Conservation (phyloP, 306 rosid species). For the Casuarina cunninghamiana region DNA sequence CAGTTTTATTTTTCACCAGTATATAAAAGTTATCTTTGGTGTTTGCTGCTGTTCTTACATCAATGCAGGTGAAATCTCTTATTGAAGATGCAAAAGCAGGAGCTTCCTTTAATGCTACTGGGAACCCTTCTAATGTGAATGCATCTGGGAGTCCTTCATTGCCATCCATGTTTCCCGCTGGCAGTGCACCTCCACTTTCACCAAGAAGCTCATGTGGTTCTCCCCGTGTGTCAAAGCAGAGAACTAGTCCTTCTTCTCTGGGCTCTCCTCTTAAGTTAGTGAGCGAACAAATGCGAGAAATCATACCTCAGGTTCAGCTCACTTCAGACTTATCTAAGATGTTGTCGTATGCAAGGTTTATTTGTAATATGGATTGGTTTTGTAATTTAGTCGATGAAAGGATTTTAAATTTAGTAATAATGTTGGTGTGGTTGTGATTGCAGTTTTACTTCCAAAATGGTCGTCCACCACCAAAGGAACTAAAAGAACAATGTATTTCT, state of each 20-base stretch:
- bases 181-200: constrained; percentile 78
- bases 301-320: constrained; percentile 69
- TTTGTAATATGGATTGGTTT: constrained; percentile 6
- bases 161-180: constrained; percentile 71
- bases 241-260: constrained; percentile 65
- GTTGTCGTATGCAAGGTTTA: background rate
- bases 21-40: constrained; percentile 12
- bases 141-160: constrained; percentile 40
- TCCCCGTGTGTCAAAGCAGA: constrained; percentile 61
- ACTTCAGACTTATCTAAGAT: constrained; percentile 15
- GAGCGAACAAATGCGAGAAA: constrained; percentile 64
- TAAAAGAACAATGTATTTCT: constrained; percentile 52
- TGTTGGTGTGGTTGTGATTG: constrained; percentile 17
- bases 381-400: background rate
- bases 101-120: constrained; percentile 41
- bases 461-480: constrained; percentile 67
- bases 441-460: constrained; percentile 84
- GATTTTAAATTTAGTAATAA: background rate
- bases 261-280: constrained; percentile 66
- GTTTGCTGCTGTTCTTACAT: constrained; percentile 29
- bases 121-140: constrained; percentile 44
- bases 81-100: constrained; percentile 65
- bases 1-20: background rate
- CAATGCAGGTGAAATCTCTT: constrained; percentile 62
- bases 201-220: constrained; percentile 84